Evolutionary conservation across 208 protist species (phyloP).

Genomic region (Jaenimonas drosophilae): DNA sequence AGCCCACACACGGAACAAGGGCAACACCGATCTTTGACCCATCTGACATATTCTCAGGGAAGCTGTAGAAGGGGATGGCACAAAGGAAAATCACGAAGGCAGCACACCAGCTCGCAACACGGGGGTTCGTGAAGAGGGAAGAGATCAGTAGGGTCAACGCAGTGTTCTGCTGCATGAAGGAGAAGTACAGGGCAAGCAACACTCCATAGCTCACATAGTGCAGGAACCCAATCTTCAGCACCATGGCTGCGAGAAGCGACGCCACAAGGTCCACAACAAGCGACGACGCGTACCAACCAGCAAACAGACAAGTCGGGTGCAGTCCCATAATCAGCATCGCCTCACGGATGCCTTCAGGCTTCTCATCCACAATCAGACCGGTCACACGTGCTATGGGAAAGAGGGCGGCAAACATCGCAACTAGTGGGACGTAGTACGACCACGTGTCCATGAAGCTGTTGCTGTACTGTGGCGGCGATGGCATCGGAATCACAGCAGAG

Average conservation of each 20-base stretch:
- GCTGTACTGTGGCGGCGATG: conserved; percentile 21
- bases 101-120: conserved; percentile 44
- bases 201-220: conserved; percentile 38
- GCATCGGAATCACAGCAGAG: conserved; percentile 40
- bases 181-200: conserved; percentile 65
- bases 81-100: conserved; percentile 62
- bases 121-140: conserved; percentile 70
- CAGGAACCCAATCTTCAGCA: conserved; percentile 58
- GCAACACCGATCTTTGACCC: conserved; percentile 26
- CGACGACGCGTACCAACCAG: conserved; percentile 57
- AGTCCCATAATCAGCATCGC: conserved; percentile 88
- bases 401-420: conserved; percentile 53
- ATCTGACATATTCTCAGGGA: conserved; percentile 42
- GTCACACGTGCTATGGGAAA: conserved; percentile 60
- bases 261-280: conserved; percentile 49
- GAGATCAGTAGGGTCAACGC: conserved; percentile 61
- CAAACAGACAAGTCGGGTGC: conserved; percentile 48
- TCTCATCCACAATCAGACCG: conserved; percentile 69
- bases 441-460: conserved; percentile 49
- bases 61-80: conserved; percentile 50
- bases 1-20: conserved; percentile 56
- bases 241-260: conserved; percentile 33
- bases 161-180: conserved; percentile 60
- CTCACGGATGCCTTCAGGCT: conserved; percentile 63
- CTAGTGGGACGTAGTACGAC: conserved; percentile 70